Evolutionary conservation across 176 grass and related monocot genomes (phyloP).

Genomic region (Triticum aestivum): IWGSC_CS_RefSeq_v2.1 NC_057798.1:7742343-7742842

Average conservation of each 20-base stretch:
- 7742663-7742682: background rate
- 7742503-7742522: slow-evolving; percentile 39
- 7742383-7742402: background rate
- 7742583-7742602: background rate
- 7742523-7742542: slow-evolving; percentile 54
- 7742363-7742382: background rate
- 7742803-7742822: slow-evolving; percentile 4
- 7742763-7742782: slow-evolving; percentile 37
- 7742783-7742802: slow-evolving; percentile 56
- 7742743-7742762: slow-evolving; percentile 50
- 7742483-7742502: slow-evolving; percentile 20
- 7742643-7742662: too few relatives aligned
- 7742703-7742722: slow-evolving; percentile 69
- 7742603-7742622: background rate
- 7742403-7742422: background rate
- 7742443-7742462: slow-evolving; percentile 33
- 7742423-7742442: background rate
- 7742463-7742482: slow-evolving; percentile 11
- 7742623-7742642: too few relatives aligned
- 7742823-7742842: slow-evolving; percentile 19
- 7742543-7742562: slow-evolving; percentile 56
- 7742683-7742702: slow-evolving; percentile 31
- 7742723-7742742: slow-evolving; percentile 58
- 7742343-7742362: background rate
- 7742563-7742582: background rate